These are phyloP conservation scores for Brassica nigra DNA, from an alignment of 345 rosid species.

Conservation along the genomic window DNA sequence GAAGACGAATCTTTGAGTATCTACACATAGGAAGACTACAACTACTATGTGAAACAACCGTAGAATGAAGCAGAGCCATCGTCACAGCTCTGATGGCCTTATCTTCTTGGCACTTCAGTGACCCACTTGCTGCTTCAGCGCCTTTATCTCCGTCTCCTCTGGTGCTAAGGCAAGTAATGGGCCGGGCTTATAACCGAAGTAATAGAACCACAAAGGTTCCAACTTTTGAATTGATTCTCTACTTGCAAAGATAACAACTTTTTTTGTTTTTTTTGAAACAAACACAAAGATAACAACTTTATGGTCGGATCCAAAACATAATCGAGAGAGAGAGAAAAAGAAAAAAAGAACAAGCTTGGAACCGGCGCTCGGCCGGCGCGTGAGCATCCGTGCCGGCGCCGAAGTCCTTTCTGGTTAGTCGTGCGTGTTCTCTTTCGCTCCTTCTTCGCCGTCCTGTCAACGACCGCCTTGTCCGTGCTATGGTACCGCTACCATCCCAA, in stretches of 20 bases:
- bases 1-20: slow-evolving; percentile 17
- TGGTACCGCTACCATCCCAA: too few species aligned
- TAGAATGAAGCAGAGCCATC: slow-evolving; percentile 31
- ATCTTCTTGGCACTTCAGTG: slow-evolving; percentile 25
- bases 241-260: not conserved
- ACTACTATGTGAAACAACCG: slow-evolving; percentile 7
- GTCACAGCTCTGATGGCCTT: slow-evolving; percentile 24
- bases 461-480: too few species aligned
- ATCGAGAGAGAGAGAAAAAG: too few species aligned
- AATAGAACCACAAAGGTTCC: not conserved
- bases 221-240: slow-evolving; percentile 18
- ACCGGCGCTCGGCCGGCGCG: too few species aligned
- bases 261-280: not conserved
- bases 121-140: slow-evolving; percentile 5
- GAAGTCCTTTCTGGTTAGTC: too few species aligned
- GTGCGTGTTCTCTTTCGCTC: too few species aligned
- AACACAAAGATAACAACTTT: not conserved
- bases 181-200: slow-evolving; percentile 28
- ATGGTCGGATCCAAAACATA: too few species aligned
- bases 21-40: not conserved
- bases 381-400: too few species aligned
- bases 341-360: too few species aligned
- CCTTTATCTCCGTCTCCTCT: not conserved
- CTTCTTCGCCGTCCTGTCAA: too few species aligned
- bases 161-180: not conserved